Percentiles rank a stretch among this genome's conserved stretches.
These are phyloP conservation scores for Darksidea phi DNA, from an alignment of 495 filamentous ascomycete species.

Conservation along the genomic window DNA sequence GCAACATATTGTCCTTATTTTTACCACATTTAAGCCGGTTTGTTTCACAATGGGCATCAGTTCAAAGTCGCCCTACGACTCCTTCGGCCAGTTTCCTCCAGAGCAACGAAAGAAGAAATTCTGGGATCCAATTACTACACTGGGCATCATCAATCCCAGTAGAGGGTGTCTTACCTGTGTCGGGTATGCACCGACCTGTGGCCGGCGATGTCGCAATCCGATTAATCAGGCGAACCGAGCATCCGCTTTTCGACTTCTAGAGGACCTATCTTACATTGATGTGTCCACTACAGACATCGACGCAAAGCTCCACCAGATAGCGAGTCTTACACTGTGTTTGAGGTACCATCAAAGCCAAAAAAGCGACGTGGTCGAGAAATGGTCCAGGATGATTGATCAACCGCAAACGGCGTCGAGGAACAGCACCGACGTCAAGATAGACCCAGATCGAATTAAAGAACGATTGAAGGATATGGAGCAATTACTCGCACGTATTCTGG, in stretches of 20 bases:
- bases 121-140: conserved; percentile 4
- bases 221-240: conserved; percentile 9
- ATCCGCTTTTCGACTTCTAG: neutral
- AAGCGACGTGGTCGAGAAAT: conserved; percentile 2
- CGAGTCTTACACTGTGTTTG: conserved; percentile 3
- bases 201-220: conserved; percentile 4
- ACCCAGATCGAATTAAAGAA: neutral
- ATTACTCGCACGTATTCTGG: neutral
- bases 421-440: neutral
- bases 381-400: neutral
- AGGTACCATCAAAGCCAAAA: conserved; percentile 8
- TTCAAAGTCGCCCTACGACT: no score
- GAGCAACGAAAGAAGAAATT: neutral
- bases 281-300: neutral
- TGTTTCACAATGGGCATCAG: no score
- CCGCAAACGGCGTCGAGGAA: neutral
- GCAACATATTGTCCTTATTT: no score
- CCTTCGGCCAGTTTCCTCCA: no score
- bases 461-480: neutral
- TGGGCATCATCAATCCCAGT: conserved; percentile 5
- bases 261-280: neutral
- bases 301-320: neutral
- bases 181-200: conserved; percentile 2
- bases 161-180: conserved; percentile 3
- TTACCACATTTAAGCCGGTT: no score